phyloP scores from a whole-genome alignment of 305 asterid species.

The Caryopteris hybrid region DNA sequence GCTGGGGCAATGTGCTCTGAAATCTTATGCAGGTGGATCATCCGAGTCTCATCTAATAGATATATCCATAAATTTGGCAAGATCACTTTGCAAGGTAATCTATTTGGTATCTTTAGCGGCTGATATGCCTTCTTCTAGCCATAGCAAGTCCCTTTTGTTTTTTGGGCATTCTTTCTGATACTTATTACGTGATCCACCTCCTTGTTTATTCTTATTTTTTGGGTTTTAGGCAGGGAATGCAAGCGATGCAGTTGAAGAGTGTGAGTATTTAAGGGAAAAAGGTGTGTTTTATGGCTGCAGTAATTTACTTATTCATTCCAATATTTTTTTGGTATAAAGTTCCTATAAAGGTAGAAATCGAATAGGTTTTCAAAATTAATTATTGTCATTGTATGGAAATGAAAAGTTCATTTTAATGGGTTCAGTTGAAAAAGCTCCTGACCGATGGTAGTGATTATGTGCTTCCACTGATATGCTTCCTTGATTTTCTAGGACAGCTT shows the following conservation, averaged over 20 bases:
- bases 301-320: not conserved
- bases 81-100: slow-evolving; percentile 81
- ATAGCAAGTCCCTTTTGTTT: slow-evolving; percentile 2
- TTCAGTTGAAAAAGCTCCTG: slow-evolving; percentile 4
- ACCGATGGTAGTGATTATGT: not conserved
- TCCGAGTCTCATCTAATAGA: slow-evolving; percentile 43
- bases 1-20: slow-evolving; percentile 64
- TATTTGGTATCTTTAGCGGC: slow-evolving; percentile 15
- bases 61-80: slow-evolving; percentile 73
- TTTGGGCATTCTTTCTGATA: slow-evolving; percentile 8
- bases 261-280: slow-evolving; percentile 60
- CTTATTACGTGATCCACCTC: slow-evolving; percentile 6
- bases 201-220: not conserved
- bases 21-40: slow-evolving; percentile 38
- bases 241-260: slow-evolving; percentile 67
- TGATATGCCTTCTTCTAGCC: slow-evolving; percentile 13
- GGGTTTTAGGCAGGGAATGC: slow-evolving; percentile 72
- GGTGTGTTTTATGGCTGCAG: slow-evolving; percentile 44
- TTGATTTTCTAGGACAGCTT: slow-evolving; percentile 67
- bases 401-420: not conserved
- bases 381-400: not conserved
- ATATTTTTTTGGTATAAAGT: not conserved
- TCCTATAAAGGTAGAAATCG: slow-evolving; percentile 8
- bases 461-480: slow-evolving; percentile 22
- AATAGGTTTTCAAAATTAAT: not conserved